Conservation (phyloP, 1,284 basidiomycete genomes). For the Ganoderma lucidum region DNA sequence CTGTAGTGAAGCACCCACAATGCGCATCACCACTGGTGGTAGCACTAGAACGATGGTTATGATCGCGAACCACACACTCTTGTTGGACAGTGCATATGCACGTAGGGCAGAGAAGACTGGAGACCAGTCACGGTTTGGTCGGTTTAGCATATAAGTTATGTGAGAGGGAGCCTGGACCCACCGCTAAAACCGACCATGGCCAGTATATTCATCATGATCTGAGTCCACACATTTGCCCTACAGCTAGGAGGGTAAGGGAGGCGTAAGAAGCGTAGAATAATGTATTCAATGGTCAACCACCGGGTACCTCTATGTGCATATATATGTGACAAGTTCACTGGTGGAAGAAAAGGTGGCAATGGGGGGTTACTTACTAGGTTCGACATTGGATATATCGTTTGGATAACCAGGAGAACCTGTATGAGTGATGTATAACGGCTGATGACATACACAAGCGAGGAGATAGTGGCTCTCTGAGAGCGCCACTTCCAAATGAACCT, state of each 20-base stretch:
- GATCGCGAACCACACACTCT: neutral
- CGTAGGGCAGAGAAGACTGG: neutral
- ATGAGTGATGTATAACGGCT: neutral
- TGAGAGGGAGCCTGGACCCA: neutral
- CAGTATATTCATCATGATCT: neutral
- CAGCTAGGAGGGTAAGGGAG: neutral
- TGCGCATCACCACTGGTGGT: neutral
- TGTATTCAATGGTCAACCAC: too few species aligned
- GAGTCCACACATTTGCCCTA: neutral
- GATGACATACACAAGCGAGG: neutral
- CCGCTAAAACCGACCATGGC: neutral
- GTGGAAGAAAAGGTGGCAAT: too few species aligned
- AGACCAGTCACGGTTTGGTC: too few species aligned
- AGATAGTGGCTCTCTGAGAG: neutral
- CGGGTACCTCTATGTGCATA: too few species aligned
- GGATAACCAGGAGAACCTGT: neutral
- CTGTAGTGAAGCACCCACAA: neutral
- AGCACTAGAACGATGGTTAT: neutral
- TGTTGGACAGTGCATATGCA: neutral
- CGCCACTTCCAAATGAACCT: neutral
- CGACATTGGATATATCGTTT: neutral
- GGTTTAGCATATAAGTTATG: neutral
- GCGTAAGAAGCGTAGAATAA: neutral
- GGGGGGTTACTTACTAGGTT: neutral
- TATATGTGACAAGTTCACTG: too few species aligned